Evolutionary conservation across 768 basidiomycete genomes (phyloP).

Genomic region (Mycena epipterygia): DNA sequence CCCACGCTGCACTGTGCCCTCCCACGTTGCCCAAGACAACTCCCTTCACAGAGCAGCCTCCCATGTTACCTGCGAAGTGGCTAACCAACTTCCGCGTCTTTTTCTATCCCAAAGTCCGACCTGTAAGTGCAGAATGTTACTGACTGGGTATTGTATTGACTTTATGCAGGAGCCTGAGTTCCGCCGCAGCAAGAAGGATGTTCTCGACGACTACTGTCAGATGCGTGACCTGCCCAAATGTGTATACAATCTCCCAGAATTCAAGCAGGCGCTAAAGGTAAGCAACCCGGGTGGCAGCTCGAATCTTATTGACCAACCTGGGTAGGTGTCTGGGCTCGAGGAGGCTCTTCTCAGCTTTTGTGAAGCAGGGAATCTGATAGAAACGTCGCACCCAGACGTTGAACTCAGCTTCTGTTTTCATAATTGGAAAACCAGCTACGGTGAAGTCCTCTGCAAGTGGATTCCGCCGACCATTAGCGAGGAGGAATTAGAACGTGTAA

Average conservation of each 20-base stretch:
- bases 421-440: slow-evolving; percentile 1
- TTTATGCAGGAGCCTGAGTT: neutral
- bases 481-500: neutral
- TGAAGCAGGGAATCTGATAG: neutral
- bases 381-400: neutral
- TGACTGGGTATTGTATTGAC: neutral
- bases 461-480: neutral
- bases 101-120: no score
- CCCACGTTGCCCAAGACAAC: no score
- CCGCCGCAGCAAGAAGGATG: neutral
- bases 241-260: neutral
- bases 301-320: neutral
- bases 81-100: no score
- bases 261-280: neutral
- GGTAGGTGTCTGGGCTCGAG: neutral
- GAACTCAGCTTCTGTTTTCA: slow-evolving; percentile 2
- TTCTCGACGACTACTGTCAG: neutral
- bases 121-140: neutral
- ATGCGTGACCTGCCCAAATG: neutral
- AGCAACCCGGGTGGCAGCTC: no score
- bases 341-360: neutral
- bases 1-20: no score
- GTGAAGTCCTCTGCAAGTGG: neutral
- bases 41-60: no score
- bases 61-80: no score